Conservation (phyloP, 768 basidiomycete species). For the Melanogaster broomeanus region DNA sequence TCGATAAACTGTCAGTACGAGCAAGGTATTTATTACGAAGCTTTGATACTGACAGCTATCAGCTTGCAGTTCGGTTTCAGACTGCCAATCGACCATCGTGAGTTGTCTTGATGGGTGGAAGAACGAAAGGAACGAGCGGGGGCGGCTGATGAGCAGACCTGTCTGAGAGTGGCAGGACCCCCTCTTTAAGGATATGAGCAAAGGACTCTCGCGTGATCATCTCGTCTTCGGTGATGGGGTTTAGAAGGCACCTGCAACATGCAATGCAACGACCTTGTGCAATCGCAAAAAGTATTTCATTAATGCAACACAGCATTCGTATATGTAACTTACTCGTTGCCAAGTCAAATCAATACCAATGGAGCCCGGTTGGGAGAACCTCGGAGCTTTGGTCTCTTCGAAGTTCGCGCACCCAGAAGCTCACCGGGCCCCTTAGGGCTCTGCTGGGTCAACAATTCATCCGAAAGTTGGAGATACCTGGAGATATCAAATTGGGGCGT, state of each 20-base stretch:
- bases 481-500: no score
- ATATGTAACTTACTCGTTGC: neutral
- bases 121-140: neutral
- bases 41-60: slow-evolving; percentile 43
- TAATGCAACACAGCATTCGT: neutral
- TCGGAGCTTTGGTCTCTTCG: no score
- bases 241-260: slow-evolving; percentile 12
- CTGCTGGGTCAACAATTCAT: no score
- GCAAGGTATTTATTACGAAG: neutral
- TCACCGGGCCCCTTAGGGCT: no score
- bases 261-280: neutral
- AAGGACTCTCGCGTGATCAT: neutral
- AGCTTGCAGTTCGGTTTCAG: slow-evolving; percentile 44
- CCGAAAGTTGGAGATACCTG: no score
- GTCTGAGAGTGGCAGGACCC: neutral
- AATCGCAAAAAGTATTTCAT: neutral
- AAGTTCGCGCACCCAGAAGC: no score
- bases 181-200: slow-evolving; percentile 11
- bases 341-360: slow-evolving; percentile 5
- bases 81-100: slow-evolving; percentile 61
- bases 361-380: no score
- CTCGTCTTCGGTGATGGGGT: slow-evolving; percentile 18
- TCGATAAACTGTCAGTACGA: slow-evolving; percentile 5
- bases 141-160: neutral
- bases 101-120: neutral